phyloP scores from a whole-genome alignment of 1,284 basidiomycete species.

The Fistulinella cinereoalba region DNA sequence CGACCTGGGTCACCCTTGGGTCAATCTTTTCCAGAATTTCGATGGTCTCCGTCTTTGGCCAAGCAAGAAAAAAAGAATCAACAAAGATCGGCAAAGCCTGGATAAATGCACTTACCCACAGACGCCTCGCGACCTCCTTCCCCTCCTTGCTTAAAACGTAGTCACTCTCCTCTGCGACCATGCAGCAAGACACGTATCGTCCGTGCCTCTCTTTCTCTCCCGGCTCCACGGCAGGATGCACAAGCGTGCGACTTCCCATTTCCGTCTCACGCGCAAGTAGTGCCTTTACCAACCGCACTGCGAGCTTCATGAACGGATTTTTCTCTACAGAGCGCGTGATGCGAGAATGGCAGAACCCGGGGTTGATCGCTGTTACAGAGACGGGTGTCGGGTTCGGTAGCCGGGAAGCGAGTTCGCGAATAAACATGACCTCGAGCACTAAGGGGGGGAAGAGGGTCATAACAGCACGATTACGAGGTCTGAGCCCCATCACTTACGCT shows the following conservation, averaged over 20 bases:
- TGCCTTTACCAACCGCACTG: slow-evolving; percentile 6
- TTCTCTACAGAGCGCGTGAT: slow-evolving; percentile 19
- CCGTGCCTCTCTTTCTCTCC: slow-evolving; percentile 25
- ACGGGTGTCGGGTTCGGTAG: slow-evolving; percentile 30
- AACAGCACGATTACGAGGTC: no score
- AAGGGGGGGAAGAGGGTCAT: no score
- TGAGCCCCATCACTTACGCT: slow-evolving; percentile 36
- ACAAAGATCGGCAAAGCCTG: not conserved
- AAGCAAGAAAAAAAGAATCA: slow-evolving; percentile 2
- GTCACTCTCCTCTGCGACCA: slow-evolving; percentile 27
- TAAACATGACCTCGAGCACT: slow-evolving; percentile 35
- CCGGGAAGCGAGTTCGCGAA: slow-evolving; percentile 33
- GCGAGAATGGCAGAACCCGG: slow-evolving; percentile 34
- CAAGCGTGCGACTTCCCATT: slow-evolving; percentile 31
- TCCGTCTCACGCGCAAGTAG: slow-evolving; percentile 31
- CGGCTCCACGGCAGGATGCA: slow-evolving; percentile 25
- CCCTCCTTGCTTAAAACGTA: slow-evolving; percentile 29
- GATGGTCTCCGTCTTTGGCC: slow-evolving; percentile 23
- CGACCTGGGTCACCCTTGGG: slow-evolving; percentile 27
- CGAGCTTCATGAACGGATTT: slow-evolving; percentile 1
- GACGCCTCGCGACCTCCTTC: slow-evolving; percentile 21
- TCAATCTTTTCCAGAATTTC: slow-evolving; percentile 24
- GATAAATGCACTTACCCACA: slow-evolving; percentile 25
- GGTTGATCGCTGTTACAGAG: slow-evolving; percentile 36
- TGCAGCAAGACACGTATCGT: slow-evolving; percentile 25